Evolutionary conservation across 2,329 filamentous ascomycete species (phyloP).

Genomic region (Phialophora tarda): DNA sequence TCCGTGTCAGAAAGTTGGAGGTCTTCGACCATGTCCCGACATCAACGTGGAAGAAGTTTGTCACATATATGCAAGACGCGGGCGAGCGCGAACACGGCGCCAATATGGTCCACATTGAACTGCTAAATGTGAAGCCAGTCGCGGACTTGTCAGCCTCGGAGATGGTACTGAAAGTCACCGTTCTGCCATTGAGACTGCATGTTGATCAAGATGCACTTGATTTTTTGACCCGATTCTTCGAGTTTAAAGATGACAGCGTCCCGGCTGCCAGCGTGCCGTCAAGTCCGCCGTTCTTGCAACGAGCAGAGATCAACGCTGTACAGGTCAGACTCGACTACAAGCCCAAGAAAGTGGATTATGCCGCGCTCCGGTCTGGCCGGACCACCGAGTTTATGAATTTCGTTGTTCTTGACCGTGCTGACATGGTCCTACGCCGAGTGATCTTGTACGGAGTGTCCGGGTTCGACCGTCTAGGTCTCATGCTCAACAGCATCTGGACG

Average conservation of each 20-base stretch:
- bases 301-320: slow-evolving; percentile 83
- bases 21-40: slow-evolving; percentile 93
- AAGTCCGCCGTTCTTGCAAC: slow-evolving; percentile 84
- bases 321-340: slow-evolving; percentile 93
- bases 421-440: slow-evolving; percentile 82
- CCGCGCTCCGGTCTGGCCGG: slow-evolving; percentile 85
- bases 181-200: slow-evolving; percentile 86
- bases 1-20: slow-evolving; percentile 81
- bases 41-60: slow-evolving; percentile 98
- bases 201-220: slow-evolving; percentile 97
- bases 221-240: slow-evolving; percentile 96
- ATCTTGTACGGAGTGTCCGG: slow-evolving; percentile 92
- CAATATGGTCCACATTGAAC: slow-evolving; percentile 87
- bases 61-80: slow-evolving; percentile 86
- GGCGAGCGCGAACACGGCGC: slow-evolving; percentile 84
- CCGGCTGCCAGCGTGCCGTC: slow-evolving; percentile 63
- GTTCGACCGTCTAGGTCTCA: slow-evolving; percentile 87
- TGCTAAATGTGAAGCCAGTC: slow-evolving; percentile 86
- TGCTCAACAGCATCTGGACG: slow-evolving; percentile 95
- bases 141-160: slow-evolving; percentile 85
- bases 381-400: slow-evolving; percentile 99
- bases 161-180: slow-evolving; percentile 76
- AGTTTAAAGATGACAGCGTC: slow-evolving; percentile 82
- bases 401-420: slow-evolving; percentile 84
- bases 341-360: slow-evolving; percentile 96